These are phyloP conservation scores for Saturnispora bothae DNA, from an alignment of 805 yeast genomes.

Conservation along the genomic window DNA sequence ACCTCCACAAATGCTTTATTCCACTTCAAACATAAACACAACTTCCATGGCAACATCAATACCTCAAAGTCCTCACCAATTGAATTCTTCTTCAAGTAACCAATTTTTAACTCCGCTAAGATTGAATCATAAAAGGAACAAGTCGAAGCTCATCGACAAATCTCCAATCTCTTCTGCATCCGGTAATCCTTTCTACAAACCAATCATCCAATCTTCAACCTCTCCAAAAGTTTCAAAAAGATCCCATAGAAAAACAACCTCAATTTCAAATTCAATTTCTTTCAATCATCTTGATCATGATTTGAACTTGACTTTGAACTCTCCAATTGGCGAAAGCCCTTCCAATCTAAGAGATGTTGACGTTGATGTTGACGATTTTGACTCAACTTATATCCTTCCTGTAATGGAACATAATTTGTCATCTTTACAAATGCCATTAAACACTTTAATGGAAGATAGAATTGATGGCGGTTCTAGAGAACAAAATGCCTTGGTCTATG, in stretches of 20 bases:
- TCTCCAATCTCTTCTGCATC: slow-evolving; percentile 23
- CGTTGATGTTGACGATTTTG: background rate
- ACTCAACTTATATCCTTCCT: background rate
- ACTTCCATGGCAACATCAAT: slow-evolving; percentile 10
- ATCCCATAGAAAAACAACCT: slow-evolving; percentile 22
- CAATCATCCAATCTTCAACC: slow-evolving; percentile 18
- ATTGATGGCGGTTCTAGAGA: no score
- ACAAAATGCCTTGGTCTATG: no score
- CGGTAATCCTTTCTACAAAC: slow-evolving; percentile 41
- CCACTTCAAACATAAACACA: slow-evolving; percentile 5
- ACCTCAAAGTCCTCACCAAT: slow-evolving; percentile 7
- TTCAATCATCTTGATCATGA: slow-evolving; percentile 25
- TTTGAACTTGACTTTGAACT: slow-evolving; percentile 19
- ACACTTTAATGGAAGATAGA: slow-evolving; percentile 8
- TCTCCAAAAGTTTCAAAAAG: slow-evolving; percentile 31
- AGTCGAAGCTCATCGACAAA: slow-evolving; percentile 19
- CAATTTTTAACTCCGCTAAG: slow-evolving; percentile 15
- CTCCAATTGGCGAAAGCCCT: slow-evolving; percentile 9
- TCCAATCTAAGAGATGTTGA: background rate
- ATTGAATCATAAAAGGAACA: slow-evolving; percentile 15
- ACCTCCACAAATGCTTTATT: slow-evolving; percentile 12
- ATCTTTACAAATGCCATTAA: slow-evolving; percentile 7
- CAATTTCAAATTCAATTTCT: slow-evolving; percentile 24
- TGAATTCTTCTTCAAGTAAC: slow-evolving; percentile 11
- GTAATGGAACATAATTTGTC: background rate